A percentile compares a stretch with the other conserved stretches of the same genome.
Conservation (phyloP, 768 basidiomycete species). For the Guyanaporus albipodus region DNA sequence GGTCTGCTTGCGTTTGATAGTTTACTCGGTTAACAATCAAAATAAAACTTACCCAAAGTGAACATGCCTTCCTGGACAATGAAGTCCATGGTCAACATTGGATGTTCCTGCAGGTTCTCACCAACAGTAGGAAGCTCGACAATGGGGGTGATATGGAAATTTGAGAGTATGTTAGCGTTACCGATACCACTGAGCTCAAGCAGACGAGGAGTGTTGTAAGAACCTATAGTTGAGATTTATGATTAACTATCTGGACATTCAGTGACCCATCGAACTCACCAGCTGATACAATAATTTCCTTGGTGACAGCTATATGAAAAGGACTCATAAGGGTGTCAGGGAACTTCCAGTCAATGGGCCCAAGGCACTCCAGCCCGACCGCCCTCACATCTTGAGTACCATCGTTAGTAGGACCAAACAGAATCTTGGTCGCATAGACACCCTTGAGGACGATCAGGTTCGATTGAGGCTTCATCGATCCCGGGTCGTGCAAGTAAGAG, state of each 20-base stretch:
- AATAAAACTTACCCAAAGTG: slow-evolving; percentile 10
- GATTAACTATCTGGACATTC: neutral
- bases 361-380: too few species aligned
- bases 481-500: slow-evolving; percentile 12
- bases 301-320: slow-evolving; percentile 1
- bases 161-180: slow-evolving; percentile 9
- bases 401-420: too few species aligned
- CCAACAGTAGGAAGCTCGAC: slow-evolving; percentile 17
- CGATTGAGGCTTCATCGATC: slow-evolving; percentile 5
- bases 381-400: too few species aligned
- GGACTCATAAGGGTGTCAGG: neutral
- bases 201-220: slow-evolving; percentile 17
- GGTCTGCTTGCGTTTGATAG: neutral
- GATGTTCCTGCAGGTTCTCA: slow-evolving; percentile 20
- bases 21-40: accelerated
- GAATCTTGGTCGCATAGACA: slow-evolving; percentile 10
- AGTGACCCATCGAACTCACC: neutral
- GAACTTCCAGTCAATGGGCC: too few species aligned
- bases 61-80: slow-evolving; percentile 11
- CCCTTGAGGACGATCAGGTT: slow-evolving; percentile 9
- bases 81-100: slow-evolving; percentile 9
- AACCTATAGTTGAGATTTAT: neutral
- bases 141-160: slow-evolving; percentile 5
- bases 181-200: slow-evolving; percentile 21
- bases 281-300: slow-evolving; percentile 6